A percentile compares a stretch with the other conserved stretches of the same genome.
phyloP scores from a whole-genome alignment of 768 basidiomycete genomes.

The Amanita exitialis region DNA sequence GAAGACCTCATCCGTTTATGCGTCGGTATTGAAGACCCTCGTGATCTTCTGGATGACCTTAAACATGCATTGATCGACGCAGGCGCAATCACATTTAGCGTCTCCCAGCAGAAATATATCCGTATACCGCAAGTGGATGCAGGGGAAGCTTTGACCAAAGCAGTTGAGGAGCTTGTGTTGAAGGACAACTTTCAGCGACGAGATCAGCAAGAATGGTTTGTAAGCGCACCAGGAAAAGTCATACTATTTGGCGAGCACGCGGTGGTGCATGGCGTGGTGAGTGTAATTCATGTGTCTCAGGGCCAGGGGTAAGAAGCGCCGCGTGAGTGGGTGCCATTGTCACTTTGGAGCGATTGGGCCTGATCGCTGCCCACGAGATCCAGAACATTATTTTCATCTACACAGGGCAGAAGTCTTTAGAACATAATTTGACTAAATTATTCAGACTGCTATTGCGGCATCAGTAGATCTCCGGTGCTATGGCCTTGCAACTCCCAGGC shows the following conservation, averaged over 20 bases:
- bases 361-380: conserved; percentile 5
- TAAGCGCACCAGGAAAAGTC: conserved; percentile 95
- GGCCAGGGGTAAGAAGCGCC: conserved; percentile 9
- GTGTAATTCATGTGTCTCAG: conserved; percentile 22
- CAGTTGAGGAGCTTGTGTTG: conserved; percentile 59
- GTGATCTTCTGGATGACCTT: conserved; percentile 90
- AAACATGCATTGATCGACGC: conserved; percentile 88
- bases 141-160: conserved; percentile 36
- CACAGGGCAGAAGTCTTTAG: neutral
- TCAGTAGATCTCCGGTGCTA: conserved; percentile 95
- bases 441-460: conserved; percentile 87
- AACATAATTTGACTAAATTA: conserved; percentile 8
- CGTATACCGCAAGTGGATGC: conserved; percentile 20
- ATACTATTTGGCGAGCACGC: conserved; percentile 99
- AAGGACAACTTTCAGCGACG: conserved; percentile 21
- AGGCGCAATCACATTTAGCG: conserved; percentile 66
- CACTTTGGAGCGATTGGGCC: neutral
- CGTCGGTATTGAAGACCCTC: conserved; percentile 94
- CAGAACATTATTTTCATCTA: conserved; percentile 6
- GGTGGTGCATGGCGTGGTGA: conserved; percentile 92
- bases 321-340: neutral
- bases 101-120: conserved; percentile 42
- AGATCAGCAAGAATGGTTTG: conserved; percentile 55
- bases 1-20: conserved; percentile 97
- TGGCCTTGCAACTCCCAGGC: conserved; percentile 66